Evolutionary conservation across 805 yeast species (phyloP), one percentile per base, ranked within the genome.

Genomic region (Ogataea paraovalis): DNA sequence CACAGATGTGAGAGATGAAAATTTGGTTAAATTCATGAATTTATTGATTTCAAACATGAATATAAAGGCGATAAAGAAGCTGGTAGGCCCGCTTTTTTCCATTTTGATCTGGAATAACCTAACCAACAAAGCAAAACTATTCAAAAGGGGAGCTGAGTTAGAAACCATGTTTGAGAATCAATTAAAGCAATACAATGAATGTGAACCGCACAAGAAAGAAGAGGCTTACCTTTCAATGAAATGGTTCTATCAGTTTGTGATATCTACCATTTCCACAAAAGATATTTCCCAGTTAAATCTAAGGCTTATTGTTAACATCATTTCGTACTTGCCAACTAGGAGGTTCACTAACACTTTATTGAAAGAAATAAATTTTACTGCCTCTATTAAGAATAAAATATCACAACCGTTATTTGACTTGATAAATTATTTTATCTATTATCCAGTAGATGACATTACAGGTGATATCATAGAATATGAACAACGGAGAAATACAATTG

Each of bases 261-360:
- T 50, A 8, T 53, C 55, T 13, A 52, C 52, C 4, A 48, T 58
- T 53, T 40, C 25, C 5, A 44, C 34, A 6, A 43, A 42, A 21
- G 22, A 28, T 3, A 48, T 45, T 37, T 19, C 46, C 19, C 50
- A 51, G 27, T 32, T 49, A 13, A 46, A 58, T 2, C 16, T 69
- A 7, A 43, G 53, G 20, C 51, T 72, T 19, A 40, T 72, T 12
- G 45, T 60, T 4, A 44, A 56, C 6, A 45, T 68, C 1, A 43
- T 73, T 6, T 70, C 77, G 3, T 74, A 69, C 44, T 53, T 71
- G 6, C 75, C 77, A 0, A 68, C 77, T 0, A 60, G 79, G 46
- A 54, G 68, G 41, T 73, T 62, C 42, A 43, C 65, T 4, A 66
- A 62, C 44, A 49, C 66, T 0, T 32, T 74, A 2, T 27, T 73